A percentile compares a stretch with the other conserved stretches of the same genome.
phyloP scores from a whole-genome alignment of 495 filamentous ascomycete genomes.

The Talaromyces adpressus region DNA sequence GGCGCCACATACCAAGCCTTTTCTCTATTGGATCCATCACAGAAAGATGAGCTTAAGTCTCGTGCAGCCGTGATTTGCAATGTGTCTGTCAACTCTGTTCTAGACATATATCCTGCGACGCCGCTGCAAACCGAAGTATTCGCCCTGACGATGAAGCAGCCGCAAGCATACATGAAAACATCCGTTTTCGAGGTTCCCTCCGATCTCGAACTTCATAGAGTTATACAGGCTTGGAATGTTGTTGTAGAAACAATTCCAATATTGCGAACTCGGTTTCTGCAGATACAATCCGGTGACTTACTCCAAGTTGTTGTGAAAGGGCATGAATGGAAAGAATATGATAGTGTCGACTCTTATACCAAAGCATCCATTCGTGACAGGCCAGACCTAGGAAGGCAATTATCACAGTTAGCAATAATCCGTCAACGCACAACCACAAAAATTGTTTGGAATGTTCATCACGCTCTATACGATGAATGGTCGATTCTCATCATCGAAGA shows the following conservation, averaged over 20 bases:
- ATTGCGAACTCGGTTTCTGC: slow-evolving; percentile 37
- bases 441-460: slow-evolving; percentile 32
- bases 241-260: slow-evolving; percentile 23
- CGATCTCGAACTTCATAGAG: slow-evolving; percentile 20
- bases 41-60: no score
- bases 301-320: slow-evolving; percentile 30
- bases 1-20: no score
- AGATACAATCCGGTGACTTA: slow-evolving; percentile 13
- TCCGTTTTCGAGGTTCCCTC: slow-evolving; percentile 20
- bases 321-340: background rate
- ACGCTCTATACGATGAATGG: slow-evolving; percentile 56
- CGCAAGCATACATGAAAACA: slow-evolving; percentile 25
- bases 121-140: slow-evolving; percentile 54
- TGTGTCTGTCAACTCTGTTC: slow-evolving; percentile 3
- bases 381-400: no score
- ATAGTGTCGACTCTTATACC: background rate
- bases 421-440: slow-evolving; percentile 5
- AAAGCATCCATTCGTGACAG: no score
- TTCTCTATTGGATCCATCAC: no score
- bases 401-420: no score
- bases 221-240: slow-evolving; percentile 31
- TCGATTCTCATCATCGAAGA: slow-evolving; percentile 26
- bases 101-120: slow-evolving; percentile 53
- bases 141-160: slow-evolving; percentile 31
- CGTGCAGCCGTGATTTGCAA: background rate